Base-by-base conservation (phyloP, 1,139 yeast genomes). In the Lodderomyces theae region DNA sequence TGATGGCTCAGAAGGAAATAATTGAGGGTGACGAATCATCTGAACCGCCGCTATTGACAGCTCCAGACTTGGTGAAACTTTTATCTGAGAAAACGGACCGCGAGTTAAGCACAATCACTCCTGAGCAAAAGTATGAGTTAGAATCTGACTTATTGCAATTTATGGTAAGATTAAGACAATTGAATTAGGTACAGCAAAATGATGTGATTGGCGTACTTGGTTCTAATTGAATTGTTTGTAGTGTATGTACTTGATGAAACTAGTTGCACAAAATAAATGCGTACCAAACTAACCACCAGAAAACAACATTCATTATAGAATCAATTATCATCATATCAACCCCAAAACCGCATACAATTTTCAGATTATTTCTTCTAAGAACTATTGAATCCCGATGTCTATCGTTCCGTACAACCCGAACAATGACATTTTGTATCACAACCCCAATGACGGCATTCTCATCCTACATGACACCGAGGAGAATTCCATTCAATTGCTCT, bases 381-480 rank as follows among this genome's bases (percentile, higher is more conserved):
- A 19, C 22, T 19, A 5, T 19, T 8, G 7, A 10, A 15, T 4
- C n/a, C n/a, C 18, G 16, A 68, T 68, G 74, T 68, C 74, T 5
- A 58, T 68, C 19, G 68, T 71, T 15, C 72, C 74, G 1, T 71
- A 69, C 50, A 61, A 65, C 39, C 42, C 58, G 26, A 57, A 53
- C 38, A 25, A 34, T 12, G 60, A 60, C 41, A 51, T 68, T 31
- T 62, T 69, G 5, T 68, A 64, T 48, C 69, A 67, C 39, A 69
- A 72, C 45, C 63, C 72, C 3, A 53, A 59, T 23, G 62, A 64
- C 26, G 72, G 74, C 15, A 60, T 76, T 9, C 51, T 74, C 25
- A 78, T 76, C 4, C 51, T 74, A 1, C 76, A 72, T 47, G 68
- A 75, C 50, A 61, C 65, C 37, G 57, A 57, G 35, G 63, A 69